Conservation (phyloP, 164 flowering plant species). For the grape (Vitis vinifera) region ASM3070453v1 NC_081811.1:12359001-12359500, state of each 20-base stretch:
- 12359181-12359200: too few relatives aligned
- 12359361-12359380: slow-evolving; percentile 37
- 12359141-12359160: too few relatives aligned
- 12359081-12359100: too few relatives aligned
- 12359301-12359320: slow-evolving; percentile 51
- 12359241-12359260: slow-evolving; percentile 18
- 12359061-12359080: too few relatives aligned
- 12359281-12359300: slow-evolving; percentile 48
- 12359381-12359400: slow-evolving; percentile 46
- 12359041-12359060: too few relatives aligned
- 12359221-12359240: too few relatives aligned
- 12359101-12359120: too few relatives aligned
- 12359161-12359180: too few relatives aligned
- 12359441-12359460: slow-evolving; percentile 37
- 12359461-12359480: slow-evolving; percentile 35
- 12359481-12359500: slow-evolving; percentile 25
- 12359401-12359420: slow-evolving; percentile 37
- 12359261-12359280: slow-evolving; percentile 38
- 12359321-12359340: slow-evolving; percentile 38
- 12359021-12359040: too few relatives aligned
- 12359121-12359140: too few relatives aligned
- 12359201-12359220: too few relatives aligned
- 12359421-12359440: slow-evolving; percentile 31
- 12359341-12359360: slow-evolving; percentile 35
- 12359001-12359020: too few relatives aligned